Conservation (phyloP, 495 filamentous ascomycete species). For the Daldinia grandis region DNA sequence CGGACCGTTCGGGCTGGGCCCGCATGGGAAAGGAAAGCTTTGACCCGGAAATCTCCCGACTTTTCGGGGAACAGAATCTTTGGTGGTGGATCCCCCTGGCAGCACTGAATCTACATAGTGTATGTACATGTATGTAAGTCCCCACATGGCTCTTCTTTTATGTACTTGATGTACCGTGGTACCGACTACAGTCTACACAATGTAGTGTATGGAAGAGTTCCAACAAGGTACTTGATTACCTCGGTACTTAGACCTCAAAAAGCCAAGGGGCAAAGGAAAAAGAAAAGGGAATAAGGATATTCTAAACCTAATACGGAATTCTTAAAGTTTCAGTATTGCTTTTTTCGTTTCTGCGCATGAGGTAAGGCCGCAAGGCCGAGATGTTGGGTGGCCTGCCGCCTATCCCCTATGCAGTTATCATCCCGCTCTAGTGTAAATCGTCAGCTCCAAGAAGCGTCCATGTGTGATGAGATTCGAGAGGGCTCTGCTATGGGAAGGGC, state of each 20-base stretch:
- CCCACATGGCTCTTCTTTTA: not conserved
- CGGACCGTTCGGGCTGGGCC: not conserved
- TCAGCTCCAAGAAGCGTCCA: not conserved
- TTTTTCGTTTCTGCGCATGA: not conserved
- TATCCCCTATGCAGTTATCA: not conserved
- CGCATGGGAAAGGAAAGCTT: constrained; percentile 16
- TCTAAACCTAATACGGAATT: not conserved
- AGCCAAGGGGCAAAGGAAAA: not conserved
- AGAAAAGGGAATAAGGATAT: not conserved
- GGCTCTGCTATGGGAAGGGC: not conserved
- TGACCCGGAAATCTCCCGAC: constrained; percentile 32
- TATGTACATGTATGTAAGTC: not conserved
- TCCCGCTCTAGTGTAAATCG: not conserved
- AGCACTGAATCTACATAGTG: too few species aligned
- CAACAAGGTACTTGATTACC: not conserved
- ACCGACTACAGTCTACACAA: too few species aligned
- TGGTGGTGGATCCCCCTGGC: not conserved
- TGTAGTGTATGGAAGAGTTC: not conserved
- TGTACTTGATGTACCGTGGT: too few species aligned
- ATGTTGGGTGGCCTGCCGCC: not conserved
- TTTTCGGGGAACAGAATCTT: not conserved
- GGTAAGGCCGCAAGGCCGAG: not conserved
- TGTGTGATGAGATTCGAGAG: constrained; percentile 1
- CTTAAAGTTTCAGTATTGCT: not conserved
- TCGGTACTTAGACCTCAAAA: not conserved